A percentile compares a stretch with the other conserved stretches of the same genome.
phyloP scores from a whole-genome alignment of 2,329 filamentous ascomycete genomes.

The Hypoxylon sp. region DNA sequence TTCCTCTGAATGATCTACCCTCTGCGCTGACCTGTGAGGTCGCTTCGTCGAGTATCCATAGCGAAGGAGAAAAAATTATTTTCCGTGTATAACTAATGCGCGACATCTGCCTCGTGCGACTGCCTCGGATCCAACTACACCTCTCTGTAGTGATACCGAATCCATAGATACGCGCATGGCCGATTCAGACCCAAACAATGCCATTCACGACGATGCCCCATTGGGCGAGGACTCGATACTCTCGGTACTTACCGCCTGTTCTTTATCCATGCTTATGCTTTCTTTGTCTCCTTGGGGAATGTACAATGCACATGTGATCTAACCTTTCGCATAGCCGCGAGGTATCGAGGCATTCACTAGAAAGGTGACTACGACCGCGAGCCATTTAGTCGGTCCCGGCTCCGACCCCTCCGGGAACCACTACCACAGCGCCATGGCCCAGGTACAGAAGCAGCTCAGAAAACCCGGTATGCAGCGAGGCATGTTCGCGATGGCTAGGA shows the following conservation, averaged over 20 bases:
- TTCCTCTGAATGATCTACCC: slow-evolving; percentile 27
- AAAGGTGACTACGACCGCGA: slow-evolving; percentile 94
- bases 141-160: slow-evolving; percentile 23
- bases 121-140: slow-evolving; percentile 27
- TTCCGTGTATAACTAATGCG: slow-evolving; percentile 31
- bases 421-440: slow-evolving; percentile 88
- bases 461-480: slow-evolving; percentile 86
- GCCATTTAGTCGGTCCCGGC: slow-evolving; percentile 82
- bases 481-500: slow-evolving; percentile 90
- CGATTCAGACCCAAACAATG: slow-evolving; percentile 51
- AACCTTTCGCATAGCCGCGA: slow-evolving; percentile 70
- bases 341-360: slow-evolving; percentile 92
- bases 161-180: slow-evolving; percentile 50
- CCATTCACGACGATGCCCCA: slow-evolving; percentile 52
- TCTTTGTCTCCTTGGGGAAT: slow-evolving; percentile 13
- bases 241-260: slow-evolving; percentile 45
- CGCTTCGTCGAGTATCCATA: slow-evolving; percentile 33
- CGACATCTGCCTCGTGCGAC: slow-evolving; percentile 37
- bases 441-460: slow-evolving; percentile 89
- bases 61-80: slow-evolving; percentile 29
- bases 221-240: slow-evolving; percentile 51
- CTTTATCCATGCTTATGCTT: slow-evolving; percentile 9
- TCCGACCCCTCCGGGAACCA: slow-evolving; percentile 68
- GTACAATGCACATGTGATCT: slow-evolving; percentile 30
- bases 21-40: slow-evolving; percentile 31